Conservation (phyloP, 1,284 basidiomycete genomes). For the Sporisorium exsertum region DNA sequence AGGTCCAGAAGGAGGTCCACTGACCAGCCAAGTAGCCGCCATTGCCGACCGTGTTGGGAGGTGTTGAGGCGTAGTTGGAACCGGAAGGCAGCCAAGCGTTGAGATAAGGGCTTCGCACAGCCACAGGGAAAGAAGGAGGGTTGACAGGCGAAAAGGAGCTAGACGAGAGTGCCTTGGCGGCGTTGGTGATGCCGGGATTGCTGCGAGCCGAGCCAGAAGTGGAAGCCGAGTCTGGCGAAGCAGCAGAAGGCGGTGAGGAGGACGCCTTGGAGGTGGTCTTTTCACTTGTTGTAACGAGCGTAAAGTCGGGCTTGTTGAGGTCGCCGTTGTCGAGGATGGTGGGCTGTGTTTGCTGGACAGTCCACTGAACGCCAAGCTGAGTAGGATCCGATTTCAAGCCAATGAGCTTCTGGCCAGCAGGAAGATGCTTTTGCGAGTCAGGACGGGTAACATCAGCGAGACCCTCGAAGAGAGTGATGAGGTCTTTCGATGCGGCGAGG, state of each 20-base stretch:
- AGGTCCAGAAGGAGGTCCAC: constrained; percentile 64
- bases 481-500: constrained; percentile 32
- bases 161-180: constrained; percentile 24
- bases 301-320: constrained; percentile 37
- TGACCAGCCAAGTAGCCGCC: constrained; percentile 62
- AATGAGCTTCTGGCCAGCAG: constrained; percentile 10
- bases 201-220: constrained; percentile 18
- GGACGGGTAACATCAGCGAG: constrained; percentile 49
- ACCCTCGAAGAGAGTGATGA: constrained; percentile 39
- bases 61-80: constrained; percentile 40
- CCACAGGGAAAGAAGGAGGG: constrained; percentile 62
- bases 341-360: constrained; percentile 20
- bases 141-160: constrained; percentile 63
- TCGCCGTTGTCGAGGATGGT: constrained; percentile 29
- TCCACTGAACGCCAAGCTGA: constrained; percentile 45
- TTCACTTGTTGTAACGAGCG: constrained; percentile 35
- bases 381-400: constrained; percentile 28
- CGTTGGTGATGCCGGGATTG: constrained; percentile 46
- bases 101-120: constrained; percentile 61
- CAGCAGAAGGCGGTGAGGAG: constrained; percentile 6
- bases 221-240: constrained; percentile 15
- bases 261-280: not conserved
- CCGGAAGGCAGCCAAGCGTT: constrained; percentile 63
- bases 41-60: constrained; percentile 62
- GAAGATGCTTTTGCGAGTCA: constrained; percentile 33